Evolutionary conservation across 2,329 filamentous ascomycete genomes (phyloP), one percentile per base, ranked within the genome.

Genomic region (Phialophora macrospora): DNA sequence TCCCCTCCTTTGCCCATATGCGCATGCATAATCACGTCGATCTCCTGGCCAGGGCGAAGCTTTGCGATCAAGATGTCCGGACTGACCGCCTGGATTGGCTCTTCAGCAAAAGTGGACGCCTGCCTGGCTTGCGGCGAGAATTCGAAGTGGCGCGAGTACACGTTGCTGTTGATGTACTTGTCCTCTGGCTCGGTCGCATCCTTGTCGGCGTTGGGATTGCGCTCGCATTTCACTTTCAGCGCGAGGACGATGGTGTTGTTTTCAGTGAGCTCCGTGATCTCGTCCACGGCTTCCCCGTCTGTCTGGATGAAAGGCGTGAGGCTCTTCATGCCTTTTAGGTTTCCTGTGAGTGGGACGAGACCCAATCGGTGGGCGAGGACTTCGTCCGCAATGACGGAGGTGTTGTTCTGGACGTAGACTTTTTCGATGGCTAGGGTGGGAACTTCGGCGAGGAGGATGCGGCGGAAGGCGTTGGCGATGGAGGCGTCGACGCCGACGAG

Each of bases 351-450:
- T 20, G 96, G 95, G 62, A 99, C 90, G 54, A 99, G 87, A 65
- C 95, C 95, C 34, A 99, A 84, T 52, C 95, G 87, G 77, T 95
- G 91, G 17, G 93, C 90, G 59, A 99, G 88, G 4, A 99, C 94
- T 82, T 99, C 95, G 76, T 99, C 95, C 78, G 98, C 94, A 74
- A 99, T 95, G 41, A 99, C 93, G 4, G 92, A 97, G 58, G 94
- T 98, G 83, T 99, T 99, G 83, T 97, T 96, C 77, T 92, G 87
- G 70, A 98, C 88, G 80, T 90, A 99, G 76, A 96, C 92, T 69
- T 88, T 89, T 83, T 99, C 95, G 74, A 99, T 93, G 72, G 96
- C 95, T 54, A 99, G 85, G 1, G 93, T 95, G 20, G 94, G 93
- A 60, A 99, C 91, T 82, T 99, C 96, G 72, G 94, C 87, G 78